These are phyloP conservation scores for Eutrema salsugineum DNA, from an alignment of 441 rosid genomes.

Conservation along the genomic window DNA sequence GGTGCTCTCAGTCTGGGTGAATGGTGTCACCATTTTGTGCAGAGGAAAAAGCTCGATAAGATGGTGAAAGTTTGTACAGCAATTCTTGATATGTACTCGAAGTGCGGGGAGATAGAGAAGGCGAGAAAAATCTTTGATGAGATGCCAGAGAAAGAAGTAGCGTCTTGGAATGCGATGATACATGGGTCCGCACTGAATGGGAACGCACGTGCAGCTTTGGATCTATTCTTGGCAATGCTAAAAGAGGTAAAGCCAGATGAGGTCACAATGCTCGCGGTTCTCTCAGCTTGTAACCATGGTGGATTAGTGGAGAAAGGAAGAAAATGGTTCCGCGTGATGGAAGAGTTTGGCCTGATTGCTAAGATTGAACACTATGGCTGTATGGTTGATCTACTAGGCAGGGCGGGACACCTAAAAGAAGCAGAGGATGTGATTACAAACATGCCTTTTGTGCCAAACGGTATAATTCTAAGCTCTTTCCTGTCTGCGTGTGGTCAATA, in stretches of 20 bases:
- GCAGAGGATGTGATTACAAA: constrained; percentile 44
- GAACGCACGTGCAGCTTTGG: constrained; percentile 43
- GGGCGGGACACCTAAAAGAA: constrained; percentile 44
- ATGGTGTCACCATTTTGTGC: constrained; percentile 43
- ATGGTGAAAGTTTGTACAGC: constrained; percentile 45
- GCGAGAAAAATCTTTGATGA: constrained; percentile 40
- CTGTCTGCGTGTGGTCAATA: constrained; percentile 48
- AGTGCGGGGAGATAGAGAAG: constrained; percentile 48
- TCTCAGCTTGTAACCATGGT: constrained; percentile 59
- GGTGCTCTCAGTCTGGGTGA: constrained; percentile 51
- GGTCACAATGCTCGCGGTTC: constrained; percentile 47
- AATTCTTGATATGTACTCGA: constrained; percentile 58
- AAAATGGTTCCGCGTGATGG: constrained; percentile 46
- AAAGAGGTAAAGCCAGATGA: constrained; percentile 44
- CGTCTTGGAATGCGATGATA: constrained; percentile 62
- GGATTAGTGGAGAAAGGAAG: constrained; percentile 57
- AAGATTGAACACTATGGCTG: constrained; percentile 59
- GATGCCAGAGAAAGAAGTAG: constrained; percentile 38
- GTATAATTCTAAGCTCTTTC: constrained; percentile 48
- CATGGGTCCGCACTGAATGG: constrained; percentile 56
- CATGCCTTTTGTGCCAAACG: constrained; percentile 53
- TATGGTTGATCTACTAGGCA: constrained; percentile 51
- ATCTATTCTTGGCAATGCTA: constrained; percentile 37
- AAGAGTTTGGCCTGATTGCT: constrained; percentile 34
- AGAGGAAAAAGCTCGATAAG: constrained; percentile 40